Conservation (phyloP, 1,139 yeast species). For the Taphrina sp. region DNA sequence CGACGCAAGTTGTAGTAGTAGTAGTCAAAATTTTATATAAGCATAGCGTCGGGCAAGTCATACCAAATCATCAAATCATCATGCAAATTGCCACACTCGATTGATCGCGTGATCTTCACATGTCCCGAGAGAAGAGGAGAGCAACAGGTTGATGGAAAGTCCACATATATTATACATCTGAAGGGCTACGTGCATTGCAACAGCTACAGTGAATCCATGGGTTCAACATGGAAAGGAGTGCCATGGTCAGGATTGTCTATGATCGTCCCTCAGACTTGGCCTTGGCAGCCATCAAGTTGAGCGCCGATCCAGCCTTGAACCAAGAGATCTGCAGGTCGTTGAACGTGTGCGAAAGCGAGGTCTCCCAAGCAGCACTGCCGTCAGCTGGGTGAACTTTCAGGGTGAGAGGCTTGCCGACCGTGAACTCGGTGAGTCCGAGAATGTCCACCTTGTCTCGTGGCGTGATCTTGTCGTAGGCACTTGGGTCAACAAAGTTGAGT, state of each 20-base stretch:
- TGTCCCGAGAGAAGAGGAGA: too few relatives aligned
- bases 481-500: slow-evolving; percentile 82
- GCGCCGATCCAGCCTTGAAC: slow-evolving; percentile 99
- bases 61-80: neutral
- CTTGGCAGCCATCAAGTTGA: slow-evolving; percentile 86
- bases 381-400: slow-evolving; percentile 87
- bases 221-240: too few relatives aligned
- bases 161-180: too few relatives aligned
- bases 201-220: too few relatives aligned
- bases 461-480: slow-evolving; percentile 91
- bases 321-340: slow-evolving; percentile 95
- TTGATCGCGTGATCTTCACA: too few relatives aligned
- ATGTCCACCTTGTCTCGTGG: slow-evolving; percentile 88
- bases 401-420: slow-evolving; percentile 89
- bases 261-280: slow-evolving; percentile 37
- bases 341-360: slow-evolving; percentile 91
- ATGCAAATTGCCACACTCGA: too few relatives aligned
- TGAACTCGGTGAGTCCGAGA: slow-evolving; percentile 75
- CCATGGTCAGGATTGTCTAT: neutral
- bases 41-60: neutral
- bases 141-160: too few relatives aligned
- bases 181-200: too few relatives aligned
- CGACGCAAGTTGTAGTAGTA: neutral
- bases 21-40: neutral
- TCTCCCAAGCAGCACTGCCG: slow-evolving; percentile 64